A percentile compares a stretch with the other conserved stretches of the same genome.
These are phyloP conservation scores for Populus hybrid DNA, from an alignment of 441 rosid genomes.

Conservation along the genomic window DNA sequence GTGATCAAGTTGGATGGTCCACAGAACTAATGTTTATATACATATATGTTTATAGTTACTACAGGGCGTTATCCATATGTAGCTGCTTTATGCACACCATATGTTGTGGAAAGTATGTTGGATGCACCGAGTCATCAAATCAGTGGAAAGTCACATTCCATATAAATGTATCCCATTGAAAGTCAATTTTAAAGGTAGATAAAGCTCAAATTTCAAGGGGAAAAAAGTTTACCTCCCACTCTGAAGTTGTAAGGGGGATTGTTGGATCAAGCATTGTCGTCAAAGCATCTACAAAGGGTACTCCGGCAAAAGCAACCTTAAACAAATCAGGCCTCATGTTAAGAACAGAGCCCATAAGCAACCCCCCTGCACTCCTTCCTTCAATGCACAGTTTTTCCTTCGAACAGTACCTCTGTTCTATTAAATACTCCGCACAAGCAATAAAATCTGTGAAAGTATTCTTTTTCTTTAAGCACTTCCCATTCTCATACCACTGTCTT, in stretches of 20 bases:
- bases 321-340: constrained; percentile 96
- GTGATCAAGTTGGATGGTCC: neutral
- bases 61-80: neutral
- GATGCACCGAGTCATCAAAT: neutral
- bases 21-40: neutral
- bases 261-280: constrained; percentile 96
- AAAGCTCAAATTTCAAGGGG: neutral
- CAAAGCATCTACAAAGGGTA: constrained; percentile 90
- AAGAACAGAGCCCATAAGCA: constrained; percentile 86
- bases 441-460: constrained; percentile 89
- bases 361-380: constrained; percentile 96
- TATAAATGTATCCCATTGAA: neutral
- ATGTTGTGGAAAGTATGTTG: neutral
- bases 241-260: constrained; percentile 88
- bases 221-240: constrained; percentile 72
- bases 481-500: constrained; percentile 94
- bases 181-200: neutral
- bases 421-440: constrained; percentile 70
- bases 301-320: constrained; percentile 84
- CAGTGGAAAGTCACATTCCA: neutral
- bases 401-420: constrained; percentile 59
- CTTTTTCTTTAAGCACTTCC: constrained; percentile 74
- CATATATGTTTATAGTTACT: too few relatives aligned
- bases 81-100: neutral
- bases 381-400: constrained; percentile 76